phyloP scores from a whole-genome alignment of 352 stramenopile species.

The Pythium brassicae region DNA sequence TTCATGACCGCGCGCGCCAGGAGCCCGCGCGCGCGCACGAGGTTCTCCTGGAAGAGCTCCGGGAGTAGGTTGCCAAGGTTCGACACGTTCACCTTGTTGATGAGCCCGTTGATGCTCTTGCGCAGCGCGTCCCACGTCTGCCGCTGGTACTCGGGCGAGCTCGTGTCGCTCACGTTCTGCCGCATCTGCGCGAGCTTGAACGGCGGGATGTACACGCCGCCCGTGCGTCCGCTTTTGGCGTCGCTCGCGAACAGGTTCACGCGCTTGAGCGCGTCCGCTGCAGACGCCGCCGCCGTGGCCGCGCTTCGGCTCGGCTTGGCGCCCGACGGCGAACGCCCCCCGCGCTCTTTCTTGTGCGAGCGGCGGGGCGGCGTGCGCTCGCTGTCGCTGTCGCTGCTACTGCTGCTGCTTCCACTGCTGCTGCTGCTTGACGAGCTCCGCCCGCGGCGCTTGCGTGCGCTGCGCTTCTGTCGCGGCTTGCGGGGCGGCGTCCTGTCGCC shows the following conservation, averaged over 20 bases:
- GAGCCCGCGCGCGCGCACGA: conserved; percentile 94
- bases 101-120: conserved; percentile 97
- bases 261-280: conserved; percentile 11
- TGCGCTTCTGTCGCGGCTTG: conserved; percentile 6
- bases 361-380: conserved; percentile 20
- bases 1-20: conserved; percentile 95
- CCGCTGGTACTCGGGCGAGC: conserved; percentile 82
- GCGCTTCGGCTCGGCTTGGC: not conserved
- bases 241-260: conserved; percentile 40
- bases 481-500: conserved; percentile 17
- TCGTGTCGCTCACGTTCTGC: conserved; percentile 46
- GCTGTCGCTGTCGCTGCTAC: conserved; percentile 4
- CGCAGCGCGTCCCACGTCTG: conserved; percentile 95
- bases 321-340: too few species aligned
- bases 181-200: conserved; percentile 89
- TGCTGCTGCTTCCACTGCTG: conserved; percentile 6
- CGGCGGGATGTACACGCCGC: conserved; percentile 90
- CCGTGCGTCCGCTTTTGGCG: conserved; percentile 56
- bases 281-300: not conserved
- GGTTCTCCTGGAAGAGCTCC: conserved; percentile 97
- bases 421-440: conserved; percentile 5
- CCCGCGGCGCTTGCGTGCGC: conserved; percentile 3
- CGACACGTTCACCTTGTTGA: conserved; percentile 95
- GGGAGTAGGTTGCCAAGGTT: conserved; percentile 96
- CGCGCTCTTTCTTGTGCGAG: conserved; percentile 9